These are phyloP conservation scores for Floccularia luteovirens DNA, from an alignment of 768 basidiomycete species.

Conservation along the genomic window DNA sequence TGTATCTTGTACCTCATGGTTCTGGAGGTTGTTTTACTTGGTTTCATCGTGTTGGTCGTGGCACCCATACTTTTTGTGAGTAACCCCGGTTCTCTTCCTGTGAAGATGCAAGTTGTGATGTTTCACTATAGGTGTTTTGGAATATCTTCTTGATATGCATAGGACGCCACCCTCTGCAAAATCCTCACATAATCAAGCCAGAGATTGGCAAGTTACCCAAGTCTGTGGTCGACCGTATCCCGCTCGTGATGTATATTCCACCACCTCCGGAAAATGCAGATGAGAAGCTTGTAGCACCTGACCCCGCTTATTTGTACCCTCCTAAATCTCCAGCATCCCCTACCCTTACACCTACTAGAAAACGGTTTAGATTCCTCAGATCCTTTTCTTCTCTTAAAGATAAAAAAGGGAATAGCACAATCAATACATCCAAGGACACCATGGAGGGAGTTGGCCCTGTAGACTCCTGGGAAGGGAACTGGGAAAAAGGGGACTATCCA, in stretches of 20 bases:
- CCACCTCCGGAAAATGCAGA: slow-evolving; percentile 51
- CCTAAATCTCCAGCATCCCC: slow-evolving; percentile 36
- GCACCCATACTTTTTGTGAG: slow-evolving; percentile 75
- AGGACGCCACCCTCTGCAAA: slow-evolving; percentile 74
- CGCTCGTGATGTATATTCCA: slow-evolving; percentile 81
- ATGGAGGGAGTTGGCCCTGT: slow-evolving; percentile 18
- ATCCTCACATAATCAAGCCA: slow-evolving; percentile 65
- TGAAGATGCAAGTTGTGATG: not conserved
- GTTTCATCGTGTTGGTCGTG: slow-evolving; percentile 69
- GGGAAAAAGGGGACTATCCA: slow-evolving; percentile 72
- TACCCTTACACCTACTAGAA: slow-evolving; percentile 20
- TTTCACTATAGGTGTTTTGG: slow-evolving; percentile 50
- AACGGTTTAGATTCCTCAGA: slow-evolving; percentile 49
- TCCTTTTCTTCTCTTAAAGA: slow-evolving; percentile 14
- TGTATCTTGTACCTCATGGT: slow-evolving; percentile 75
- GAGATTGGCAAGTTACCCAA: slow-evolving; percentile 72
- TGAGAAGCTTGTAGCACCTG: slow-evolving; percentile 30
- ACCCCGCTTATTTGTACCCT: slow-evolving; percentile 52
- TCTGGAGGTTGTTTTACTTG: slow-evolving; percentile 62
- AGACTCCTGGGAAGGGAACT: slow-evolving; percentile 70
- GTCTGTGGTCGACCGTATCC: slow-evolving; percentile 69
- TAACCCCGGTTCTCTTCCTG: slow-evolving; percentile 5
- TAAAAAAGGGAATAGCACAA: slow-evolving; percentile 12
- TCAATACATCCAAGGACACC: slow-evolving; percentile 6
- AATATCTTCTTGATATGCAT: slow-evolving; percentile 74